A percentile compares a stretch with the other conserved stretches of the same genome.
Evolutionary conservation across 306 rosid genomes (phyloP).

Genomic region (Cicer judaicum): DNA sequence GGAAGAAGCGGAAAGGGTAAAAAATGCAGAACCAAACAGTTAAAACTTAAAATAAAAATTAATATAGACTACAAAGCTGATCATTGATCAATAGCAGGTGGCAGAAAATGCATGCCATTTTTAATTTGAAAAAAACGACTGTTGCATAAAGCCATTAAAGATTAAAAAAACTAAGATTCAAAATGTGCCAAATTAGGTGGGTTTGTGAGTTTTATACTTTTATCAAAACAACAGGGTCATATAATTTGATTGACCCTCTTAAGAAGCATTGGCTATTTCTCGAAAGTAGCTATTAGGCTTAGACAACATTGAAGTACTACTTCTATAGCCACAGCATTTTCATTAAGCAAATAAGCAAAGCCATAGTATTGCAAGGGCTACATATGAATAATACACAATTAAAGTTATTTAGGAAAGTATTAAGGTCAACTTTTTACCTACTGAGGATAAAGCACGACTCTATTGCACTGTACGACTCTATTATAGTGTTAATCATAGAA

Average conservation of each 20-base stretch:
- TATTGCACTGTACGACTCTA: not conserved
- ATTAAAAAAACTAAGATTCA: not conserved
- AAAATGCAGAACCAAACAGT: not conserved
- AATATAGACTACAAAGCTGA: not conserved
- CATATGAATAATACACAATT: not conserved
- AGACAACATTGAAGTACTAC: not conserved
- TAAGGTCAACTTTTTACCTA: not conserved
- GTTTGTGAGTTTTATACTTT: not conserved
- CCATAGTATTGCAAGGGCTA: not conserved
- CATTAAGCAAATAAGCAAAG: constrained; percentile 20
- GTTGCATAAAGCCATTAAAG: not conserved
- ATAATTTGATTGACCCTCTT: not conserved
- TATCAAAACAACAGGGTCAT: not conserved
- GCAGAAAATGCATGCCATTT: not conserved
- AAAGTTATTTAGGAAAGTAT: constrained; percentile 2
- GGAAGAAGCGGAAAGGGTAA: constrained; percentile 20
- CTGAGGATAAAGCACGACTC: not conserved
- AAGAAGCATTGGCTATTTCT: not conserved
- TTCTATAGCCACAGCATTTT: not conserved
- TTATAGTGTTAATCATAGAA: not conserved
- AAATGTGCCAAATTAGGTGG: constrained; percentile 1
- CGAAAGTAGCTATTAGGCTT: not conserved
- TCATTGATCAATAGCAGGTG: not conserved
- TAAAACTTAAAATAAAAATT: constrained; percentile 1
- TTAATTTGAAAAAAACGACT: not conserved